Conservation (phyloP, 495 filamentous ascomycete species). For the Neurospora sublineolata region DNA sequence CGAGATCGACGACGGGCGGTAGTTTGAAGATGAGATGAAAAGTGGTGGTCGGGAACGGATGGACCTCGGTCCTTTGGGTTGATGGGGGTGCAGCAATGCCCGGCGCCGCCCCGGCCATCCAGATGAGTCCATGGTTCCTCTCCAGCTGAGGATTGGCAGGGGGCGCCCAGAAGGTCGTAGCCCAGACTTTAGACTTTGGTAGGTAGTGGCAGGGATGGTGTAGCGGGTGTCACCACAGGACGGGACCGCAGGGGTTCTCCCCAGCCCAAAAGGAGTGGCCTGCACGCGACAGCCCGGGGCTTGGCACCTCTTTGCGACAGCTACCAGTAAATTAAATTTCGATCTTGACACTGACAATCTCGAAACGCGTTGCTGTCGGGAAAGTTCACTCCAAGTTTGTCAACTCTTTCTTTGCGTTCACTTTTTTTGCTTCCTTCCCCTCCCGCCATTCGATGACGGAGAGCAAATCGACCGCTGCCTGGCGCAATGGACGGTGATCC, state of each 20-base stretch:
- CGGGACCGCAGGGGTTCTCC: no score
- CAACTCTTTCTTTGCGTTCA: slow-evolving; percentile 3
- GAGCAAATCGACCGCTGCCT: not conserved
- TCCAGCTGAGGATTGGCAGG: not conserved
- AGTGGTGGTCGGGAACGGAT: not conserved
- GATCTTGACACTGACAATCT: not conserved
- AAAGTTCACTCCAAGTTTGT: not conserved
- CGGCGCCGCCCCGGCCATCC: not conserved
- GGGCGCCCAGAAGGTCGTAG: not conserved
- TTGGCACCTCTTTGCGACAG: not conserved
- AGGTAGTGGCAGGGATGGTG: not conserved
- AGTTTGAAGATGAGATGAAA: not conserved
- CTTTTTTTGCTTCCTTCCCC: slow-evolving; percentile 6
- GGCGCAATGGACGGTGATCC: slow-evolving; percentile 68
- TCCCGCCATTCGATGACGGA: slow-evolving; percentile 14
- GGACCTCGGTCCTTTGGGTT: not conserved
- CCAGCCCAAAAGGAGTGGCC: slow-evolving; percentile 8
- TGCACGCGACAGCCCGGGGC: slow-evolving; percentile 5
- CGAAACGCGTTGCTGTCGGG: not conserved
- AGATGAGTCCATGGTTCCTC: no score
- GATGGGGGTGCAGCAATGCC: not conserved
- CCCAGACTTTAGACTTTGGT: not conserved
- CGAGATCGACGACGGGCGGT: not conserved
- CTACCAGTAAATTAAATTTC: not conserved
- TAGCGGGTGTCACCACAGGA: not conserved